Percentiles rank a stretch among this genome's conserved stretches.
Conservation (phyloP, 768 basidiomycete genomes). For the Leccinum variicolor region DNA sequence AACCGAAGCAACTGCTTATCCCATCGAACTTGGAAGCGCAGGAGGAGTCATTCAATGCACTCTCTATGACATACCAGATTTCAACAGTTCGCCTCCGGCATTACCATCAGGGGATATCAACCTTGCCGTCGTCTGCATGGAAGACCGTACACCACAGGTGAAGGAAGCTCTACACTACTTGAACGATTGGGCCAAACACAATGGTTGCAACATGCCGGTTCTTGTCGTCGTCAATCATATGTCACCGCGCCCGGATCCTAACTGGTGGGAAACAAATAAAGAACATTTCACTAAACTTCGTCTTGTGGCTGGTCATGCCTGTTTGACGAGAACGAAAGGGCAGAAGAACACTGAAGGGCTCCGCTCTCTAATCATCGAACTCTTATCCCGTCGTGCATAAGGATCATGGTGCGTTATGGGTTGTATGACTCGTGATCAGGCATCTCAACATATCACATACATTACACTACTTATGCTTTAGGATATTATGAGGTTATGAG, state of each 20-base stretch:
- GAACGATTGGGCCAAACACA: slow-evolving; percentile 17
- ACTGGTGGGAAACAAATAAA: slow-evolving; percentile 24
- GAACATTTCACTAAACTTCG: slow-evolving; percentile 18
- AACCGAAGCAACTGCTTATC: slow-evolving; percentile 11
- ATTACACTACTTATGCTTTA: neutral
- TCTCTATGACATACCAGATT: slow-evolving; percentile 25
- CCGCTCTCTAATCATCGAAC: slow-evolving; percentile 15
- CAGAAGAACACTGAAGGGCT: slow-evolving; percentile 19
- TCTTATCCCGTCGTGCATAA: slow-evolving; percentile 5
- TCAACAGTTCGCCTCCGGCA: slow-evolving; percentile 16
- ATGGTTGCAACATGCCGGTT: slow-evolving; percentile 13
- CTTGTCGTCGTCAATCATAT: slow-evolving; percentile 22
- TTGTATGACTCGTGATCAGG: neutral
- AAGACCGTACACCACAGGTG: slow-evolving; percentile 19
- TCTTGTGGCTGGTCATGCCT: slow-evolving; percentile 13
- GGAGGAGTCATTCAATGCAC: slow-evolving; percentile 10
- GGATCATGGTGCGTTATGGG: neutral
- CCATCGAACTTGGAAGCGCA: slow-evolving; percentile 11
- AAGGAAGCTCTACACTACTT: slow-evolving; percentile 20
- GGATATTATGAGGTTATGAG: neutral
- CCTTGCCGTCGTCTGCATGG: slow-evolving; percentile 21
- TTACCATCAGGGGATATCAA: slow-evolving; percentile 19
- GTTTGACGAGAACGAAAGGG: slow-evolving; percentile 15
- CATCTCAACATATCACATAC: neutral
- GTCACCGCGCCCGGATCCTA: slow-evolving; percentile 14